phyloP scores from a whole-genome alignment of 495 filamentous ascomycete species.

The Hypoxylon intermedium region DNA sequence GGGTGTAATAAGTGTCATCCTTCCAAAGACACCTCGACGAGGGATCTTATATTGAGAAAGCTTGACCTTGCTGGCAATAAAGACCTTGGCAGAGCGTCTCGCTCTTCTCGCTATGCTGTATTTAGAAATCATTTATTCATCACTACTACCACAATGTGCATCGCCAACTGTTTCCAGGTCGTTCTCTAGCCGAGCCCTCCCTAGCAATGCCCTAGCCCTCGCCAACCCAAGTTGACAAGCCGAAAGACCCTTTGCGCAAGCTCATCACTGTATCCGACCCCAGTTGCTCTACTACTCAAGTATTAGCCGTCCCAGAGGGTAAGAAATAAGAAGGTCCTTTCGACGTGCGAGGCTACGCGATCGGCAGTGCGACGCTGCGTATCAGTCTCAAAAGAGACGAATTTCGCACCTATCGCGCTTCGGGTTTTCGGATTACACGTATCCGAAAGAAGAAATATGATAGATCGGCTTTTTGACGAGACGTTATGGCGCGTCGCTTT shows the following conservation, averaged over 20 bases:
- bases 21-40: constrained; percentile 7
- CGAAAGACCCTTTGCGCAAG: constrained; percentile 7
- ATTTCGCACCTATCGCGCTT: constrained; percentile 4
- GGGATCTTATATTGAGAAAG: constrained; percentile 11
- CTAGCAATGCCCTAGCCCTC: not conserved
- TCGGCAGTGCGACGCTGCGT: constrained; percentile 7
- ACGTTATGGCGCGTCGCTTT: not conserved
- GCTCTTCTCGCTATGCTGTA: constrained; percentile 23
- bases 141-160: not conserved
- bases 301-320: constrained; percentile 25
- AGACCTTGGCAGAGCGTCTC: constrained; percentile 13
- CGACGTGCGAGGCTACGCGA: not conserved
- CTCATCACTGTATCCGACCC: not conserved
- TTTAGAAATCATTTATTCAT: constrained; percentile 28
- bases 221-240: not conserved
- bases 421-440: constrained; percentile 12
- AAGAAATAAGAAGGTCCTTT: not conserved
- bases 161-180: not conserved
- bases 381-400: constrained; percentile 8
- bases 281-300: constrained; percentile 13
- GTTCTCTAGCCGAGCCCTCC: not conserved
- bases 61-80: constrained; percentile 4
- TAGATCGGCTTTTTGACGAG: constrained; percentile 1
- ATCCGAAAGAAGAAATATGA: constrained; percentile 6
- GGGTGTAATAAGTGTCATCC: constrained; percentile 4